Percentiles rank a stretch among this genome's conserved stretches.
Conservation (phyloP, 2,329 filamentous ascomycete genomes). For the Claviceps africana region DNA sequence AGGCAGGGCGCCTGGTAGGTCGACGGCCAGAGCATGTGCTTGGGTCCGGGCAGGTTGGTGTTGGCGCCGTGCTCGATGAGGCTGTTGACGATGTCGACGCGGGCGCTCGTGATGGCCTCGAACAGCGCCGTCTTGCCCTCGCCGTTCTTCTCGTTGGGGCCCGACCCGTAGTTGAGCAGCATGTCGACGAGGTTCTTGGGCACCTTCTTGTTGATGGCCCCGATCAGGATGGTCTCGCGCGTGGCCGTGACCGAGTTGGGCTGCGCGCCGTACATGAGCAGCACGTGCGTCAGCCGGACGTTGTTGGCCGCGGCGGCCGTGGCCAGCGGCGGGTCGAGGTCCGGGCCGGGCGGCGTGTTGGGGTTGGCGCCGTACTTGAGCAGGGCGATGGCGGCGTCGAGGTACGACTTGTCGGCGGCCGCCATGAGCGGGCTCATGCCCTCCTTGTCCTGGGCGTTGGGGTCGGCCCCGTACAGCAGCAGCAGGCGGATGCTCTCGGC, state of each 20-base stretch:
- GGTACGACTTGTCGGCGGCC: conserved; percentile 37
- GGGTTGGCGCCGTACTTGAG: conserved; percentile 51
- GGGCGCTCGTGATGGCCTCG: conserved; percentile 41
- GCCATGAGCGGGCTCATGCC: conserved; percentile 37
- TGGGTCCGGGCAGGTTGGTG: conserved; percentile 53
- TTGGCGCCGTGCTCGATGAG: conserved; percentile 45
- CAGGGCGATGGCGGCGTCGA: conserved; percentile 43
- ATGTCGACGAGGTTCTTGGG: conserved; percentile 41
- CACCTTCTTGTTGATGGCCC: conserved; percentile 44
- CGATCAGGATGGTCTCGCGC: conserved; percentile 47
- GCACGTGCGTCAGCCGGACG: conserved; percentile 41
- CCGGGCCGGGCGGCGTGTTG: conserved; percentile 34
- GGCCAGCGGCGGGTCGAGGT: conserved; percentile 41
- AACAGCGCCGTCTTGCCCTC: conserved; percentile 51
- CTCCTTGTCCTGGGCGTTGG: conserved; percentile 35
- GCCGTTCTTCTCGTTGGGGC: conserved; percentile 44
- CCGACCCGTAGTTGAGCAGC: conserved; percentile 44
- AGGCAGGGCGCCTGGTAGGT: conserved; percentile 45
- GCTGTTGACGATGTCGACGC: conserved; percentile 40
- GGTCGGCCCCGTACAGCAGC: conserved; percentile 41
- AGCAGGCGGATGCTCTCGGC: conserved; percentile 39
- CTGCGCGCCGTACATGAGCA: conserved; percentile 48
- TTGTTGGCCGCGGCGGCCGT: conserved; percentile 37
- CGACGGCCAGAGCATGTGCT: conserved; percentile 54
- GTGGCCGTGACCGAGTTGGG: conserved; percentile 37